phyloP scores from a whole-genome alignment of 2,329 filamentous ascomycete genomes.

The Microdochium nivale region DNA sequence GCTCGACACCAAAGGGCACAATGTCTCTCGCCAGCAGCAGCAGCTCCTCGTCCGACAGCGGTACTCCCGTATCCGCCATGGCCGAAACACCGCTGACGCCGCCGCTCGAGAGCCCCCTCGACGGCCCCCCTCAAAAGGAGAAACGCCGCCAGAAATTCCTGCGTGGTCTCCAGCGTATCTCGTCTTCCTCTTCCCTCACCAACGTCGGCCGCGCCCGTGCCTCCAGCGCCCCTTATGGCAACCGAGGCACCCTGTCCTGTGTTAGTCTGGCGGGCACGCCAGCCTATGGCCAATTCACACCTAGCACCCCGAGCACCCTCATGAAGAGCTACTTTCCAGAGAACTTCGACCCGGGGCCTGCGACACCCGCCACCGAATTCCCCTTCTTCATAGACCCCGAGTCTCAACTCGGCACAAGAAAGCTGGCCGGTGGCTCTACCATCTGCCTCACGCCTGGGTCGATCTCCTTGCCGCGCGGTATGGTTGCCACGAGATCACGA shows the following conservation, averaged over 20 bases:
- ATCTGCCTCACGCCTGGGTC: conserved; percentile 34
- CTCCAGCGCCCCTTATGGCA: conserved; percentile 58
- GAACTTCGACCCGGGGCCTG: conserved; percentile 26
- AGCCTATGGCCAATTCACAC: conserved; percentile 26
- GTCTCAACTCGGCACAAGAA: conserved; percentile 44
- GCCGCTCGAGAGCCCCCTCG: conserved; percentile 14
- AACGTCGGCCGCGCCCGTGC: conserved; percentile 56
- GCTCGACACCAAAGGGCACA: neutral
- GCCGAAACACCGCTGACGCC: neutral
- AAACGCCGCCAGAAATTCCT: conserved; percentile 64
- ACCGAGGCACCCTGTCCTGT: conserved; percentile 42
- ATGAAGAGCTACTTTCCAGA: conserved; percentile 12
- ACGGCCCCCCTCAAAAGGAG: conserved; percentile 39
- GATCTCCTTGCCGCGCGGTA: conserved; percentile 54
- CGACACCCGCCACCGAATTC: conserved; percentile 30
- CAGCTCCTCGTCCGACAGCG: neutral
- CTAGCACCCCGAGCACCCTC: conserved; percentile 18
- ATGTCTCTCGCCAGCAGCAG: neutral
- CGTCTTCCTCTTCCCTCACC: conserved; percentile 67
- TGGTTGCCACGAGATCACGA: conserved; percentile 35
- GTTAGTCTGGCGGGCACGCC: conserved; percentile 39
- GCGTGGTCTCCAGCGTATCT: conserved; percentile 69
- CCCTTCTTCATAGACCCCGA: conserved; percentile 31
- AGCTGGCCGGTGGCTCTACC: conserved; percentile 39
- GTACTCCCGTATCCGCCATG: neutral